Percentiles rank a stretch among this genome's conserved stretches.
Evolutionary conservation across 345 rosid genomes (phyloP).

Genomic region (Eucalyptus coolabah): DNA sequence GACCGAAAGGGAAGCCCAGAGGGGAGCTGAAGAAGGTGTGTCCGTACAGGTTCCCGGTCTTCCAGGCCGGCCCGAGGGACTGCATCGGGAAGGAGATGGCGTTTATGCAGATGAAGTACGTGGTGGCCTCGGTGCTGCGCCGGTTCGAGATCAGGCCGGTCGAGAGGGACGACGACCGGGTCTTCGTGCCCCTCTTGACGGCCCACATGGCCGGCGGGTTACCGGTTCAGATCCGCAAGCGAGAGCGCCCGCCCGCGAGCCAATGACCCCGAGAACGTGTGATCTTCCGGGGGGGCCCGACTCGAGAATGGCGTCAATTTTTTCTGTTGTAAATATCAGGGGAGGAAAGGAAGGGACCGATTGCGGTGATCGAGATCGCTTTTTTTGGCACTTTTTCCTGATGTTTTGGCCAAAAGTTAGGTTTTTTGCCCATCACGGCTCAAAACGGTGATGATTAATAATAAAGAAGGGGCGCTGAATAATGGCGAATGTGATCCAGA

Average conservation of each 20-base stretch:
- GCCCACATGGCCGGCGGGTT: slow-evolving; percentile 44
- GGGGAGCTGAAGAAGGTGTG: slow-evolving; percentile 30
- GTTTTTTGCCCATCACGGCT: background rate
- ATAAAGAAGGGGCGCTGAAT: background rate
- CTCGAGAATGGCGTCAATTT: background rate
- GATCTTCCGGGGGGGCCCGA: background rate
- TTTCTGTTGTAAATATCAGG: background rate
- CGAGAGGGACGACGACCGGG: background rate
- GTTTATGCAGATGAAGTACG: slow-evolving; percentile 33
- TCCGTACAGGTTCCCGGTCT: slow-evolving; percentile 23
- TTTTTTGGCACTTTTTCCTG: background rate
- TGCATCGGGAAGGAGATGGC: slow-evolving; percentile 43
- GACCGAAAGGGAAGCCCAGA: background rate
- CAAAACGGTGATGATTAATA: background rate
- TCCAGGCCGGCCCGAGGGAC: slow-evolving; percentile 40
- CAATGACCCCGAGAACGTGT: background rate
- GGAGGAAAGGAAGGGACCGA: background rate
- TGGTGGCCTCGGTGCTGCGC: slow-evolving; percentile 17
- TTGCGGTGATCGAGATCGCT: background rate
- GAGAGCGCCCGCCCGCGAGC: slow-evolving; percentile 18
- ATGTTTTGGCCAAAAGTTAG: background rate
- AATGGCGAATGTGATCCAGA: background rate
- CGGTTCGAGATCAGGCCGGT: slow-evolving; percentile 11
- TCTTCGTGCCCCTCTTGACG: slow-evolving; percentile 29
- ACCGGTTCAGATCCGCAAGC: slow-evolving; percentile 25